A percentile compares a stretch with the other conserved stretches of the same genome.
Conservation (phyloP, 148 eudicot genomes). For the Beta vulgaris region DNA sequence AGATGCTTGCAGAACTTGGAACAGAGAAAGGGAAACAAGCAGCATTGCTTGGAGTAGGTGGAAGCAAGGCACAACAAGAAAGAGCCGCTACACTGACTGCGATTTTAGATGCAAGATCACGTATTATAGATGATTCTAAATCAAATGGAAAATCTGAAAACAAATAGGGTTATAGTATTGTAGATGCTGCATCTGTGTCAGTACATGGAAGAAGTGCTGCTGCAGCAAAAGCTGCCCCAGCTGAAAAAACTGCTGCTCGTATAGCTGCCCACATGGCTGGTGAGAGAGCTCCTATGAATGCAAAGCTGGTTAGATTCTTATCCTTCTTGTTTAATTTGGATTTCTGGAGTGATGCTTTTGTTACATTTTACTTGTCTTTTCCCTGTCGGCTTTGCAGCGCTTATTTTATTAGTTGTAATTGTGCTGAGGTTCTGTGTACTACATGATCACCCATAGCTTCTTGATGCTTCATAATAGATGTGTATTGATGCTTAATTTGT, state of each 20-base stretch:
- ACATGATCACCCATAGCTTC: not conserved
- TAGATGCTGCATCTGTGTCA: slow-evolving; percentile 98
- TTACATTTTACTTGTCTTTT: not conserved
- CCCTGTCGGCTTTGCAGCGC: not conserved
- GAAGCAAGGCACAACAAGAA: slow-evolving; percentile 84
- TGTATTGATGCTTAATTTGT: no score
- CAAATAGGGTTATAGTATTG: slow-evolving; percentile 69
- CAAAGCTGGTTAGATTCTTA: slow-evolving; percentile 70
- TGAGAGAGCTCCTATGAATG: slow-evolving; percentile 90
- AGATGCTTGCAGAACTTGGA: slow-evolving; percentile 95
- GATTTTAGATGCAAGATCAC: slow-evolving; percentile 82
- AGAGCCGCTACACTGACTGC: slow-evolving; percentile 83
- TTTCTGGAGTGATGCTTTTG: not conserved
- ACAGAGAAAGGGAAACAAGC: slow-evolving; percentile 81
- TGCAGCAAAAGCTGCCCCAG: slow-evolving; percentile 77
- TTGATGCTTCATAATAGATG: not conserved
- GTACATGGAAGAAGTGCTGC: slow-evolving; percentile 98
- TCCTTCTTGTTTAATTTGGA: not conserved
- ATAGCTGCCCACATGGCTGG: slow-evolving; percentile 96
- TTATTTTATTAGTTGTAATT: not conserved
- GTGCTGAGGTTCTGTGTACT: not conserved
- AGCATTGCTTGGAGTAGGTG: slow-evolving; percentile 92
- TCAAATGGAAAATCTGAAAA: slow-evolving; percentile 49
- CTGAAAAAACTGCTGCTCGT: slow-evolving; percentile 94
- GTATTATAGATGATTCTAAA: slow-evolving; percentile 60